Evolutionary conservation across 2,329 filamentous ascomycete species (phyloP).

Genomic region (Ophiostoma ulmi): DNA sequence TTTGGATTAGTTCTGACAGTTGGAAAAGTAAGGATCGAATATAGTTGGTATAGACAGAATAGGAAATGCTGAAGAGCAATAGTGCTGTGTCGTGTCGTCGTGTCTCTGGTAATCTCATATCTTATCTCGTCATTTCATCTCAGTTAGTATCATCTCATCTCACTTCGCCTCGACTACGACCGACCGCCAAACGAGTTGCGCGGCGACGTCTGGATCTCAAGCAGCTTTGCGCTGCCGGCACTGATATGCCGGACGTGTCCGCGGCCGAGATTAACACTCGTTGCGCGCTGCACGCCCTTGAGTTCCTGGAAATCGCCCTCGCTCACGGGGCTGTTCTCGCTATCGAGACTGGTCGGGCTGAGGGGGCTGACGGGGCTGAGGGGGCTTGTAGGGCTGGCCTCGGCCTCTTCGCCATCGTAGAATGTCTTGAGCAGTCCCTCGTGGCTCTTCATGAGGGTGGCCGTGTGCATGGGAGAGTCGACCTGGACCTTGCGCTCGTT

Average conservation of each 20-base stretch:
- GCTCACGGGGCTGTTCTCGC: conserved; percentile 18
- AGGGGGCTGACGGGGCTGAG: conserved; percentile 21
- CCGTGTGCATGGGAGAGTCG: conserved; percentile 42
- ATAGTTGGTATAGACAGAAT: conserved; percentile 12
- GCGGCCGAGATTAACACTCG: conserved; percentile 62
- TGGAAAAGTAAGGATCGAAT: conserved; percentile 12
- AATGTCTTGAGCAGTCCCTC: conserved; percentile 47
- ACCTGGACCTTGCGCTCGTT: conserved; percentile 52
- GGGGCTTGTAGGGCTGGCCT: conserved; percentile 23
- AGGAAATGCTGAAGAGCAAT: conserved; percentile 14
- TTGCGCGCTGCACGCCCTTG: conserved; percentile 55
- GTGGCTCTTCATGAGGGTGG: conserved; percentile 47
- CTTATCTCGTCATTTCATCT: neutral
- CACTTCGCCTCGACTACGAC: neutral
- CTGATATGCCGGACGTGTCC: conserved; percentile 67
- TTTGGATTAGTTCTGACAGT: neutral
- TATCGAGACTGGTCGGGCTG: conserved; percentile 20
- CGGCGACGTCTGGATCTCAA: neutral
- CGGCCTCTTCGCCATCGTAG: conserved; percentile 37
- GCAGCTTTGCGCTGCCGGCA: conserved; percentile 59
- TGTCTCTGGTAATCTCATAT: neutral
- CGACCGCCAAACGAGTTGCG: conserved; percentile 7
- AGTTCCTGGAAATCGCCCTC: conserved; percentile 34
- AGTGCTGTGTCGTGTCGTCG: neutral
- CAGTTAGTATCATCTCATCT: neutral